A percentile compares a stretch with the other conserved stretches of the same genome.
These are phyloP conservation scores for Fragilaria crotonensis DNA, from an alignment of 108 stramenopile species.

Conservation along the genomic window DNA sequence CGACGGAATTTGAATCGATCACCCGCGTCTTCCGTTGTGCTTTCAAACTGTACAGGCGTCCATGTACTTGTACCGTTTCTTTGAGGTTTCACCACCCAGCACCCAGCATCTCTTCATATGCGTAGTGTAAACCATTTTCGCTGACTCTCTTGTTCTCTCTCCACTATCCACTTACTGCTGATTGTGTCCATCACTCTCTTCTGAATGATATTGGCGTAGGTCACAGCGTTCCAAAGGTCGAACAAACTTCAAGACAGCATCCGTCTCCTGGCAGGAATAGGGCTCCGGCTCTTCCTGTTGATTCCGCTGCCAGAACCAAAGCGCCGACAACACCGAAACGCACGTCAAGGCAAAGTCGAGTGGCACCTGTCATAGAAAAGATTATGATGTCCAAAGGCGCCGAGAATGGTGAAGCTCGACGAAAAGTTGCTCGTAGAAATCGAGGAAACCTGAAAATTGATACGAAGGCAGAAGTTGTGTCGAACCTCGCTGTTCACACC, in stretches of 20 bases:
- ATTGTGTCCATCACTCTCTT: not conserved
- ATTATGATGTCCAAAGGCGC: not conserved
- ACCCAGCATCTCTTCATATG: no score
- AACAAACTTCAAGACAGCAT: slow-evolving; percentile 3
- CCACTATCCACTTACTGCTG: not conserved
- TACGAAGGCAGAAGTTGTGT: slow-evolving; percentile 4
- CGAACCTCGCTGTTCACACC: slow-evolving; percentile 1
- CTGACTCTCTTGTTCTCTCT: not conserved
- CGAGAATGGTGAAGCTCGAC: not conserved
- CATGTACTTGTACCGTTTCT: not conserved
- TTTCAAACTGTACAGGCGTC: not conserved
- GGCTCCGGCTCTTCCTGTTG: no score
- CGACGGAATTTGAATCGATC: no score
- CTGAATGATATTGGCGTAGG: not conserved
- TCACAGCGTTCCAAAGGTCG: not conserved
- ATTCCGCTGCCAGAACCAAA: not conserved
- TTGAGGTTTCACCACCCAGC: no score
- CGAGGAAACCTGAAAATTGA: slow-evolving; percentile 5
- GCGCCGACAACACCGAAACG: not conserved
- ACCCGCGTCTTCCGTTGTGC: not conserved
- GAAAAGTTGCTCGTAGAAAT: not conserved
- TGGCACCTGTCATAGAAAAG: not conserved
- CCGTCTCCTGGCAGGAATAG: slow-evolving; percentile 12
- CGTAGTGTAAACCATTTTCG: no score
- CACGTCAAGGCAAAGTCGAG: not conserved